These are phyloP conservation scores for Cryptococcus wingfieldii DNA, from an alignment of 1,284 basidiomycete species.

Conservation along the genomic window DNA sequence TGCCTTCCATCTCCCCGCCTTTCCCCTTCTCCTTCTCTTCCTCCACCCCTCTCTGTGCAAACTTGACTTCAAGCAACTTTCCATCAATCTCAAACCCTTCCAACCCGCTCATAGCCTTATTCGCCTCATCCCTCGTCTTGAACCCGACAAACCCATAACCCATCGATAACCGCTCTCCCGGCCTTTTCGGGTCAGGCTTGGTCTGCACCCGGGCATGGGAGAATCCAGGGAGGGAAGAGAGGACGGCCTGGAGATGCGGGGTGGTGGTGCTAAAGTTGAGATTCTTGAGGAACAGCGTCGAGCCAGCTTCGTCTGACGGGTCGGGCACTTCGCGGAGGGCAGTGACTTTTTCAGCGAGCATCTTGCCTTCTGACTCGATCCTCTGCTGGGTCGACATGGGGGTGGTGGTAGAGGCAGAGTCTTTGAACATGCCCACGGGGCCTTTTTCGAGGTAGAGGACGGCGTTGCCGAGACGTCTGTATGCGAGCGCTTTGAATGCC, in stretches of 20 bases:
- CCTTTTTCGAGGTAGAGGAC: constrained; percentile 92
- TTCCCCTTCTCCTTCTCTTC: constrained; percentile 53
- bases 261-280: constrained; percentile 83
- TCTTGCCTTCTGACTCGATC: constrained; percentile 23
- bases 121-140: constrained; percentile 67
- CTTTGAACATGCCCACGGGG: constrained; percentile 70
- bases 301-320: constrained; percentile 58
- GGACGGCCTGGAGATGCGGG: constrained; percentile 64
- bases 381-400: constrained; percentile 17
- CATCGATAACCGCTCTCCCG: constrained; percentile 69
- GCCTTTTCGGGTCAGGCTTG: constrained; percentile 76
- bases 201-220: constrained; percentile 86
- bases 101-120: constrained; percentile 71
- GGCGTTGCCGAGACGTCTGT: constrained; percentile 81
- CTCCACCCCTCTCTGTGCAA: constrained; percentile 78
- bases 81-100: constrained; percentile 83
- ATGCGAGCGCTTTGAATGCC: constrained; percentile 79
- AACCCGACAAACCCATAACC: constrained; percentile 97
- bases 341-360: constrained; percentile 1
- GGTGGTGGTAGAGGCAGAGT: constrained; percentile 34
- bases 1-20: constrained; percentile 43
- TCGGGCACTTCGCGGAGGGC: constrained; percentile 50
- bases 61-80: constrained; percentile 75
- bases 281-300: constrained; percentile 94
- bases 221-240: constrained; percentile 75